Base-by-base conservation (phyloP, 78 protist species). In the Fonticula alba region DNA sequence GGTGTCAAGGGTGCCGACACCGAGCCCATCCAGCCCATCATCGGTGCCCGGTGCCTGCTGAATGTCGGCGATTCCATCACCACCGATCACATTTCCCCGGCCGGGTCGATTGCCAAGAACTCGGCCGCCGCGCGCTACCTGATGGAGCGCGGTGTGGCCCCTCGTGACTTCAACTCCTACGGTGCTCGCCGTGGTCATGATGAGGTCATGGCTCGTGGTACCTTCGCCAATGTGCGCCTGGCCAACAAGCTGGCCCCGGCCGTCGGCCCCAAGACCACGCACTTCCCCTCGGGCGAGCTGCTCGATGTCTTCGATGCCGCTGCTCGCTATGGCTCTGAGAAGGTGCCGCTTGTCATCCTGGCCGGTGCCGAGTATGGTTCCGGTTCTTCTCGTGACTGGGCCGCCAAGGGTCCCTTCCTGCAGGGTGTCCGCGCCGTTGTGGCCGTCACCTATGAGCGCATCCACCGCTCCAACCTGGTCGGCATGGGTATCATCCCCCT, bases 371-470 rank as follows among this genome's bases (percentile, higher is more conserved):
- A 76, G 69, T 86, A 82, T 64, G 93, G 93, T 6, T 33, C 61
- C 37, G 88, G 93, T 14, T 67, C 80, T 17, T 70, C 85, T 0
- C 58, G 93, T 22, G 93, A 86, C 68, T 86, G 93, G 93, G 93
- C 93, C 19, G 87, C 86, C 38, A 82, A 82, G 78, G 92, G 91
- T 14, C 82, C 85, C 53, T 80, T 73, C 47, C 59, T 78, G 72
- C 75, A 74, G 43, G 87, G 87, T 15, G 74, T 86, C 36, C 75
- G 80, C 32, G 80, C 74, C 35, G 83, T 86, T 29, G 64, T 86
- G 38, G 93, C 93, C 19, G 78, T 70, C 4, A 66, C 82, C 33
- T 86, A 64, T 62, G 93, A 82, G 58, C 69, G 83, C 59, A 74
- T 73, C 67, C 88, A 82, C 81, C 70, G 93, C 38, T 35, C 74